A percentile compares a stretch with the other conserved stretches of the same genome.
These are phyloP conservation scores for Ceratocystis colombiana DNA, from an alignment of 2,329 filamentous ascomycete genomes.

Conservation along the genomic window DNA sequence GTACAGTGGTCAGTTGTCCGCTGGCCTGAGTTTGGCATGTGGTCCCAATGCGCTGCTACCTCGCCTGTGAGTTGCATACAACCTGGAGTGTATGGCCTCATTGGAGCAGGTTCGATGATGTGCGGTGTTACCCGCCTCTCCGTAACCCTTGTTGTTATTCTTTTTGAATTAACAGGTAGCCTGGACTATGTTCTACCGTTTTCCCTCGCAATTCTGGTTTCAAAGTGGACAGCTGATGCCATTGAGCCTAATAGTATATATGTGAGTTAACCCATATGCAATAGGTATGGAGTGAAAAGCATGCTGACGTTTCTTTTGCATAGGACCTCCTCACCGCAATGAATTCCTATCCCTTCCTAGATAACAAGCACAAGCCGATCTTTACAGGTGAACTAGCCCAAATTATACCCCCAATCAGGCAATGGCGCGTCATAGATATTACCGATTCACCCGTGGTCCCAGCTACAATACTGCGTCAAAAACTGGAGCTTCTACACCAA, in stretches of 20 bases:
- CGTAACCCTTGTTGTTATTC: slow-evolving; percentile 84
- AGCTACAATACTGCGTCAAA: slow-evolving; percentile 63
- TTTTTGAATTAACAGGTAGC: slow-evolving; percentile 92
- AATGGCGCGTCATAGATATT: slow-evolving; percentile 78
- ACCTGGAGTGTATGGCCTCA: slow-evolving; percentile 90
- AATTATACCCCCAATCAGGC: slow-evolving; percentile 66
- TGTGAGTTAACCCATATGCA: slow-evolving; percentile 37
- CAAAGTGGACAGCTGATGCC: slow-evolving; percentile 97
- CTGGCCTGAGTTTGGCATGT: slow-evolving; percentile 62
- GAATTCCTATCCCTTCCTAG: slow-evolving; percentile 96
- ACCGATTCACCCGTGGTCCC: slow-evolving; percentile 69
- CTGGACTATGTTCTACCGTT: slow-evolving; percentile 93
- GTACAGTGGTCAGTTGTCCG: slow-evolving; percentile 71
- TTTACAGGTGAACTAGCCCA: slow-evolving; percentile 84
- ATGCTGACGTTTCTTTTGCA: slow-evolving; percentile 15
- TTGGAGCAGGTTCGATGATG: slow-evolving; percentile 94
- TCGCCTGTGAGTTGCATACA: slow-evolving; percentile 77
- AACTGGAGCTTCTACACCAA: slow-evolving; percentile 70
- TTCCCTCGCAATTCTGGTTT: slow-evolving; percentile 78
- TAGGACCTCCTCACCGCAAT: slow-evolving; percentile 87
- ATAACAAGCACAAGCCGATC: slow-evolving; percentile 85
- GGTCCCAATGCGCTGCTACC: slow-evolving; percentile 59
- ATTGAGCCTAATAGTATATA: slow-evolving; percentile 93
- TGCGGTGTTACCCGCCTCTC: slow-evolving; percentile 90
- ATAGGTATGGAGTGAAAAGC: neutral